phyloP scores from a whole-genome alignment of 2,329 filamentous ascomycete species.

The Lasiodiplodia sp. region DNA sequence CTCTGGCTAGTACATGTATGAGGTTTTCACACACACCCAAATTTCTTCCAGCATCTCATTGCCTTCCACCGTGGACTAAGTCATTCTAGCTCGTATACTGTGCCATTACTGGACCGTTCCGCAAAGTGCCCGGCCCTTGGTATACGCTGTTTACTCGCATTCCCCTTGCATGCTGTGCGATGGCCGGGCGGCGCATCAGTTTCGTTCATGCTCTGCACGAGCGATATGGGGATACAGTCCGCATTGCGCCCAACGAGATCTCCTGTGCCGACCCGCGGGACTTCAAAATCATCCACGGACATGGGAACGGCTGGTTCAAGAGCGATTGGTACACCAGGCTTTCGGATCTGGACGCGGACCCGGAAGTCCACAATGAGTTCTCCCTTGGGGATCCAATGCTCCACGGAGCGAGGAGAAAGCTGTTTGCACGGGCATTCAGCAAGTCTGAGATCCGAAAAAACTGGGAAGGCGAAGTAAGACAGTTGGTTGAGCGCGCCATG shows the following conservation, averaged over 20 bases:
- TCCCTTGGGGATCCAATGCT: neutral
- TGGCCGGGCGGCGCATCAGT: neutral
- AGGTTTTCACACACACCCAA: too few species aligned
- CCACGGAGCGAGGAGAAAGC: neutral
- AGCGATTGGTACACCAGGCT: neutral
- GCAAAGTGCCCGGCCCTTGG: neutral
- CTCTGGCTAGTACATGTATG: too few species aligned
- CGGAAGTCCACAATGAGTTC: neutral
- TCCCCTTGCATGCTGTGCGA: neutral
- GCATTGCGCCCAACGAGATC: constrained; percentile 50
- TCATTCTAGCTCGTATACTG: too few species aligned
- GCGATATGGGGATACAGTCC: constrained; percentile 52
- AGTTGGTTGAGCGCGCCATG: neutral
- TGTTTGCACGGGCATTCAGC: neutral
- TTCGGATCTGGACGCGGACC: neutral
- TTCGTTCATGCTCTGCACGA: constrained; percentile 44
- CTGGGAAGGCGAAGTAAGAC: neutral
- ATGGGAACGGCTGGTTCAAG: neutral
- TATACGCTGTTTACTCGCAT: neutral
- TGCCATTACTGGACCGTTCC: neutral
- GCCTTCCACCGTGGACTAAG: too few species aligned
- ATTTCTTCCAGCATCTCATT: too few species aligned
- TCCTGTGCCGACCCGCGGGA: constrained; percentile 49
- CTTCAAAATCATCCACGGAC: neutral
- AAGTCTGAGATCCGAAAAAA: neutral